These are phyloP conservation scores for Verticillium longisporum DNA, from an alignment of 2,329 filamentous ascomycete species.

Conservation along the genomic window DNA sequence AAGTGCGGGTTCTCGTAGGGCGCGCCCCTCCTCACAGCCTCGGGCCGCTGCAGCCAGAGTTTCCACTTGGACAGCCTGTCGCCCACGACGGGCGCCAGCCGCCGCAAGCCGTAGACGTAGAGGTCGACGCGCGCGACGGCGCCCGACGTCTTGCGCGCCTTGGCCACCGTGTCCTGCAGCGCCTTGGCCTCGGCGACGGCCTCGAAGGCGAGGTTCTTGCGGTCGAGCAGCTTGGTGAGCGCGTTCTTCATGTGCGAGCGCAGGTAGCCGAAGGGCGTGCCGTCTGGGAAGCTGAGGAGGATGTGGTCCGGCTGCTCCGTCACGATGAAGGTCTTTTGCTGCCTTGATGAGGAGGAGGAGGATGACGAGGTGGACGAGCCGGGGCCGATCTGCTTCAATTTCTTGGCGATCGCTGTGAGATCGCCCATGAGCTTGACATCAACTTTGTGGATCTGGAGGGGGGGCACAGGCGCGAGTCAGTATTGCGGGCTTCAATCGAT, in stretches of 20 bases:
- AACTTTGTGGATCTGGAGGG: constrained; percentile 14
- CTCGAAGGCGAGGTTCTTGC: constrained; percentile 13
- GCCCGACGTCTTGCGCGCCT: constrained; percentile 17
- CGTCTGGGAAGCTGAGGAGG: constrained; percentile 16
- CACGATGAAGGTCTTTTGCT: constrained; percentile 10
- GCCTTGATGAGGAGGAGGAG: not conserved
- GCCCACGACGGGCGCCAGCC: constrained; percentile 15
- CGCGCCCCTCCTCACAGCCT: constrained; percentile 11
- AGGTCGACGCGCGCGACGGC: constrained; percentile 24
- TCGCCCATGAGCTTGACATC: constrained; percentile 17
- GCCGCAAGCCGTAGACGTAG: constrained; percentile 27
- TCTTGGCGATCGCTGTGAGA: constrained; percentile 13
- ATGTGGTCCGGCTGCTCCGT: constrained; percentile 12
- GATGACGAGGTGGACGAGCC: constrained; percentile 3
- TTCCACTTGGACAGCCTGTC: constrained; percentile 18
- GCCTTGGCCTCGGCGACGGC: constrained; percentile 10
- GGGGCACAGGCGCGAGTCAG: not conserved
- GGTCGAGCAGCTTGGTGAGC: constrained; percentile 10
- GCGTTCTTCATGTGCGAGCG: constrained; percentile 13
- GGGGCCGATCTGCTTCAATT: constrained; percentile 8
- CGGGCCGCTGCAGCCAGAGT: constrained; percentile 26
- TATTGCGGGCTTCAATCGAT: not conserved
- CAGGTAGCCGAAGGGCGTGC: constrained; percentile 15
- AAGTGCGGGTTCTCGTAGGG: constrained; percentile 24
- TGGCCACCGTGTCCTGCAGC: constrained; percentile 17